Evolutionary conservation across 495 filamentous ascomycete genomes (phyloP).

Genomic region (Xylaria flabelliformis): DNA sequence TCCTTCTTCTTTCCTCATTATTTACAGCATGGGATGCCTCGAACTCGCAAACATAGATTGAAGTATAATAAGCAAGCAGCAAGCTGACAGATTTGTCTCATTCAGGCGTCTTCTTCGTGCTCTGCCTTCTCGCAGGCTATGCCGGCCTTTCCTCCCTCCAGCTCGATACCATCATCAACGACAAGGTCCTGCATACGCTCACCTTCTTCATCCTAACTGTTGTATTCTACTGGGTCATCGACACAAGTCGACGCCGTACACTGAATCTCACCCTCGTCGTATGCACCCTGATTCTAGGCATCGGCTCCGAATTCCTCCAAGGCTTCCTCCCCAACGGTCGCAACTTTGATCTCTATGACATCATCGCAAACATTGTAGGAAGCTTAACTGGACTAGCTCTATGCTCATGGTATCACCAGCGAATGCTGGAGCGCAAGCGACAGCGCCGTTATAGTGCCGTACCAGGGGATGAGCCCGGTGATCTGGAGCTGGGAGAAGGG

Average conservation of each 20-base stretch:
- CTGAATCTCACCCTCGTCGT: conserved; percentile 84
- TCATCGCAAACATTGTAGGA: conserved; percentile 86
- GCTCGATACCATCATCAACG: conserved; percentile 65
- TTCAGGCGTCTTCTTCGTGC: conserved; percentile 76
- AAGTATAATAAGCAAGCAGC: conserved; percentile 18
- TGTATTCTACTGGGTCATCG: conserved; percentile 95
- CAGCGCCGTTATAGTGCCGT: conserved; percentile 73
- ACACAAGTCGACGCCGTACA: conserved; percentile 82
- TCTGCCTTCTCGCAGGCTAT: conserved; percentile 78
- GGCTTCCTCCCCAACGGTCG: conserved; percentile 80
- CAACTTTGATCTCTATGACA: conserved; percentile 82
- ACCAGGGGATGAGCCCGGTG: conserved; percentile 55
- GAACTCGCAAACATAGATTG: neutral
- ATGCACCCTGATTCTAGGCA: conserved; percentile 72
- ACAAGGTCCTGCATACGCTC: conserved; percentile 88
- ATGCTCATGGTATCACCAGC: conserved; percentile 88
- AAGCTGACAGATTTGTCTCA: conserved; percentile 10
- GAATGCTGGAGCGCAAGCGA: conserved; percentile 91
- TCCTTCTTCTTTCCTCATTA: conserved; percentile 8
- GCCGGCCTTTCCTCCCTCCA: conserved; percentile 71
- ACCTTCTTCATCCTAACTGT: conserved; percentile 90
- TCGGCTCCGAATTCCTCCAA: conserved; percentile 89
- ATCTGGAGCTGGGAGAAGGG: conserved; percentile 63
- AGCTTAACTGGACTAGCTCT: conserved; percentile 72
- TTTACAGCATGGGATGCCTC: neutral